Conservation (phyloP, 2,329 filamentous ascomycete genomes). For the Remersonia thermophila region DNA sequence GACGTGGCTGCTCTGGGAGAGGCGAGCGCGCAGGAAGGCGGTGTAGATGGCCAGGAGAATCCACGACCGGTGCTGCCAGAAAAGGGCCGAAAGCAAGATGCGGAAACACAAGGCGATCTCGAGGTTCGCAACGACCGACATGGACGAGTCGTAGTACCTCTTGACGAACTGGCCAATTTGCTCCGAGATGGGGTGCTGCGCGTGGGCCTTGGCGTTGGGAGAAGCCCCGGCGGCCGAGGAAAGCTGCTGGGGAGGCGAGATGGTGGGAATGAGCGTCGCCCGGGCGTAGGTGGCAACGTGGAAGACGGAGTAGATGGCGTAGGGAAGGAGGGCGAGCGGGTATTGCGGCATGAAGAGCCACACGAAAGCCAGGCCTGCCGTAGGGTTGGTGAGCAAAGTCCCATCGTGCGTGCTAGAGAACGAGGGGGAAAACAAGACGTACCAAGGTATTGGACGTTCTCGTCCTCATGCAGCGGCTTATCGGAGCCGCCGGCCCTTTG, state of each 20-base stretch:
- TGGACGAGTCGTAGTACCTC: constrained; percentile 92
- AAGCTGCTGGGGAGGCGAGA: constrained; percentile 53
- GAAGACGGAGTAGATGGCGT: constrained; percentile 95
- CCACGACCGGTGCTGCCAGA: constrained; percentile 88
- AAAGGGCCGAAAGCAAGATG: constrained; percentile 63
- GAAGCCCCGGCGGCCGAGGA: constrained; percentile 43
- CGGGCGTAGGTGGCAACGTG: constrained; percentile 95
- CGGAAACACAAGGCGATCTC: constrained; percentile 84
- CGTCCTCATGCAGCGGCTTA: constrained; percentile 63
- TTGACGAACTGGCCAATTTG: constrained; percentile 89
- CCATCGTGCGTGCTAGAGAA: too few relatives aligned
- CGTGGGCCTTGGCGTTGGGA: constrained; percentile 42
- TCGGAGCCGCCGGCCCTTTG: constrained; percentile 57
- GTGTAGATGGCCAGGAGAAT: constrained; percentile 78
- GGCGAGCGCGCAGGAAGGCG: constrained; percentile 81
- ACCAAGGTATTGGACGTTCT: constrained; percentile 98
- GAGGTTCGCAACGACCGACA: constrained; percentile 80
- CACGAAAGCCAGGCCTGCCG: constrained; percentile 74
- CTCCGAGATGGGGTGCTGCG: constrained; percentile 56
- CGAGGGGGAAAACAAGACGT: too few relatives aligned
- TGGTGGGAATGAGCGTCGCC: constrained; percentile 78
- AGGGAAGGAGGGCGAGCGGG: constrained; percentile 80
- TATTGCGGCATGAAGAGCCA: constrained; percentile 91
- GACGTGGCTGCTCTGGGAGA: constrained; percentile 84
- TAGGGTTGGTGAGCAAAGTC: too few relatives aligned